Base-by-base conservation (phyloP, 768 basidiomycete genomes). In the Leccinum fibrillosum region DNA sequence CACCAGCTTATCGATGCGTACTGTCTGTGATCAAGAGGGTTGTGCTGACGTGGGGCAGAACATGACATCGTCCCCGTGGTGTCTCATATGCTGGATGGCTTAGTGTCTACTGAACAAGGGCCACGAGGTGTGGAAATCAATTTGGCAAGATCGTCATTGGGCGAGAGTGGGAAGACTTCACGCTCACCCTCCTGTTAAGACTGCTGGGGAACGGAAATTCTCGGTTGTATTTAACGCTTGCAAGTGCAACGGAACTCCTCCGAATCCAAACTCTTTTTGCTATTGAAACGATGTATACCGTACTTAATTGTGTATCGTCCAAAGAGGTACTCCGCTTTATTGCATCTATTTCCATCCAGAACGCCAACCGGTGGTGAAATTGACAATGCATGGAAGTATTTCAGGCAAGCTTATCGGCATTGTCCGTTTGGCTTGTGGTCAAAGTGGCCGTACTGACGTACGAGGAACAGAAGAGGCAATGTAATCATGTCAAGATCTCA, bases 341-440 rank as follows among this genome's bases (percentile, higher is more conserved):
- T 42, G 39, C 21, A 7, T 12, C 39, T 17, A 42, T 42, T n/a
- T 39, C 4, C 60, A 51, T 66, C 45, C 64, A 90, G 89, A 86
- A 89, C 86, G 83, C 82, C 52, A 72, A 71, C 82, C 84, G 0
- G 73, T 77, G 51, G 78, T 89, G 45, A 78, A 75, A 34, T 79
- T 94, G 66, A 88, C 86, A 9, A 92, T 94, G 88, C 81, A 83
- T 21, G 83, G 0, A 89, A 62, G 87, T 93, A 21, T n/a, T 67
- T 93, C 61, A 86, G 81, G 65, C 88, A 90, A 85, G 60, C 73
- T 94, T 42, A 77, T 90, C 37, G 90, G 91, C 69, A n/a, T 21
- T 28, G 17, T 49, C 26, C 47, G 8, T 55, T 54, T 35, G 28
- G 17, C 53, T 52, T 37, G 23, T 54, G 39, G 52, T 55, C 49